Evolutionary conservation across 306 rosid genomes (phyloP), one percentile per base, ranked within the genome.

Genomic region (Spatholobus suberectus): DNA sequence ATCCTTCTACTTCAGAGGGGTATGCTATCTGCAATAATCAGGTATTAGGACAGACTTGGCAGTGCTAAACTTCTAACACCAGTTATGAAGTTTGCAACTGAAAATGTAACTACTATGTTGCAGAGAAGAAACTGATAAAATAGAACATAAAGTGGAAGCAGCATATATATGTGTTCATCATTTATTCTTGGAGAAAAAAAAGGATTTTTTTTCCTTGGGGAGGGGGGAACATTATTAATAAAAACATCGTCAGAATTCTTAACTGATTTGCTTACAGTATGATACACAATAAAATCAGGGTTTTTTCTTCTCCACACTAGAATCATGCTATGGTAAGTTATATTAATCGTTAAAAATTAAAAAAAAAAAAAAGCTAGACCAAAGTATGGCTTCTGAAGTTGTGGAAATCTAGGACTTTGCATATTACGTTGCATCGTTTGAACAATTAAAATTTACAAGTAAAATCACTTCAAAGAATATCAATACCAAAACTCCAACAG

Each of bases 1-100:
- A 81, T 1, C 88, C 97, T 87, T 89, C 86, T 70, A 89, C 98
- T 77, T 91, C 99, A 35, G 98, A 76, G 37, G 99, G 99, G 81
- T 96, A 96, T 43, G 99, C 99, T 84, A 96, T 96, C 99, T 96
- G 97, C 76, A 66, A 65, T 24, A 67, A 85, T 32, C 37, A 37
- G 66, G 47, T 41, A 54, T 49, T 38, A 68, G 73, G 32, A n/a
- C 8, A 67, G 51, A 67, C 41, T 8, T 37, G 17, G 51, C 29
- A 67, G 51, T 68, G 8, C 34, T 38, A 6, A n/a, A 34, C 74
- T 4, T 10, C 21, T 12, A 68, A 38, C 52, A 68, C 11, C 18
- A 18, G 6, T 38, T 9, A 38, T 18, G 8, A 38, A 67, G 73
- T 69, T 34, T 26, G 70, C 63, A 70, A 62, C 58, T 51, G 52